Percentiles rank a stretch among this genome's conserved stretches.
Conservation (phyloP, 306 rosid genomes). For the Benincasa hispida region DNA sequence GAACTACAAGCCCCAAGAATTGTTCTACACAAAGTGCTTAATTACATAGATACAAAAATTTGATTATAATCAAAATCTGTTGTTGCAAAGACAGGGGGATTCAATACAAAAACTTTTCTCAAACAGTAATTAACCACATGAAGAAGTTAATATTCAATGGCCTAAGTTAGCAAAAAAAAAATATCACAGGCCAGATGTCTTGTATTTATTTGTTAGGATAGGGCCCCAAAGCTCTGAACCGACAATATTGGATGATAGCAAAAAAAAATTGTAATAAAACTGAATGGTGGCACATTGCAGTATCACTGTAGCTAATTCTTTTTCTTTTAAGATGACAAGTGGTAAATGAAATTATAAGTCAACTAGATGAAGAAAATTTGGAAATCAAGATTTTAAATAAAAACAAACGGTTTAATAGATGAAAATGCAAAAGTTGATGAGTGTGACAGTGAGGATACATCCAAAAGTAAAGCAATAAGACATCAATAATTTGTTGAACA, state of each 20-base stretch:
- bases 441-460: neutral
- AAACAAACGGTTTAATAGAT: neutral
- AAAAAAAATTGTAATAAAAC: neutral
- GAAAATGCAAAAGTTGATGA: neutral
- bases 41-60: neutral
- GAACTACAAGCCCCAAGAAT: neutral
- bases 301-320: neutral
- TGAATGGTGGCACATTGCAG: neutral
- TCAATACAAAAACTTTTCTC: neutral
- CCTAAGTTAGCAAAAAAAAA: neutral
- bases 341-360: neutral
- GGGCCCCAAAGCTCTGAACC: neutral
- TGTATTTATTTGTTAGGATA: neutral
- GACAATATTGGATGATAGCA: neutral
- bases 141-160: neutral
- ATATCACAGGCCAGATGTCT: neutral
- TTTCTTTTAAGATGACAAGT: neutral
- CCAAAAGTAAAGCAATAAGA: neutral
- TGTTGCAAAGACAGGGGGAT: neutral
- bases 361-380: neutral
- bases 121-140: neutral
- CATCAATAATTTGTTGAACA: neutral
- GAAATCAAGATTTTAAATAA: neutral
- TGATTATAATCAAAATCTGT: neutral
- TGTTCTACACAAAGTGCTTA: neutral